phyloP scores from a whole-genome alignment of 768 basidiomycete genomes.

The Chalciporus piperatus region DNA sequence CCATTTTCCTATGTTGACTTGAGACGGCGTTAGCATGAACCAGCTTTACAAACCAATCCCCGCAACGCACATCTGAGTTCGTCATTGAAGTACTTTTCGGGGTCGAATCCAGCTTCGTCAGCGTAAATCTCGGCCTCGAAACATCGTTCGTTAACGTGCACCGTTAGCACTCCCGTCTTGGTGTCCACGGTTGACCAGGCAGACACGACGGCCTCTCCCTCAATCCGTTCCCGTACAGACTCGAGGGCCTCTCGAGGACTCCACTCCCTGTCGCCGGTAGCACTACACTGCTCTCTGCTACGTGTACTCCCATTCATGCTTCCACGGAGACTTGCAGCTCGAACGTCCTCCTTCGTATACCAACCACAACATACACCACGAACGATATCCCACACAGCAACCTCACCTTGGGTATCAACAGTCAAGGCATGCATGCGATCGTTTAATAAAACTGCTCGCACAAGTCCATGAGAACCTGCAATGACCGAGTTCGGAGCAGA shows the following conservation, averaged over 20 bases:
- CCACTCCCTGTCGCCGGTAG: constrained; percentile 42
- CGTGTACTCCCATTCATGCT: constrained; percentile 40
- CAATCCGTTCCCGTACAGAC: constrained; percentile 84
- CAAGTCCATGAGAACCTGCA: constrained; percentile 74
- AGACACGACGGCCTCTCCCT: constrained; percentile 85
- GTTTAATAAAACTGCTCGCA: constrained; percentile 79
- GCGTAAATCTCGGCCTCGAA: constrained; percentile 96
- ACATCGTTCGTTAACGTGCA: constrained; percentile 83
- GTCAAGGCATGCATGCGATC: constrained; percentile 89
- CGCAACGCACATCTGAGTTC: constrained; percentile 72
- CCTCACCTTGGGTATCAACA: constrained; percentile 83
- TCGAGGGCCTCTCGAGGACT: constrained; percentile 86
- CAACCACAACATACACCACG: constrained; percentile 71
- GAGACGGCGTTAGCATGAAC: constrained; percentile 6
- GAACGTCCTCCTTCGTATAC: constrained; percentile 65
- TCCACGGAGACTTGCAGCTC: constrained; percentile 48
- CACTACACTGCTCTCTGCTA: constrained; percentile 32
- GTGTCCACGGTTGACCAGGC: constrained; percentile 91
- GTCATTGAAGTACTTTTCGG: constrained; percentile 62
- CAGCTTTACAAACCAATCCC: neutral
- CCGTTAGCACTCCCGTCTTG: constrained; percentile 80
- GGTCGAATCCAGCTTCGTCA: constrained; percentile 77
- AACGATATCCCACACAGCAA: constrained; percentile 92
- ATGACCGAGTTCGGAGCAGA: constrained; percentile 67
- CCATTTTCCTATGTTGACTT: constrained; percentile 94